A percentile compares a stretch with the other conserved stretches of the same genome.
Conservation (phyloP, 2,329 filamentous ascomycete species). For the Colletotrichum scovillei region DNA sequence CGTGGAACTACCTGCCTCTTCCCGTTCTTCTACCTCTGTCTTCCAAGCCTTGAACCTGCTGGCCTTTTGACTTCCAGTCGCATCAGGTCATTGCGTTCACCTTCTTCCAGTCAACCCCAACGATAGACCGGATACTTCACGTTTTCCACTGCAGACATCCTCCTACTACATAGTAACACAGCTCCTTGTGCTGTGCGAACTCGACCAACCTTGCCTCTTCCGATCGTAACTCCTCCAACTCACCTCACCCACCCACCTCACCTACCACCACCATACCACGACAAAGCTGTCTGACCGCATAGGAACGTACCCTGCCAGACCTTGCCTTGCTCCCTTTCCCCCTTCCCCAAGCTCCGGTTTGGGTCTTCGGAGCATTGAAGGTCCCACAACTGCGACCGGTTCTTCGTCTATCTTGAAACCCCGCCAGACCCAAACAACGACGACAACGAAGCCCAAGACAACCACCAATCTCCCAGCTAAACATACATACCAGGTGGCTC, state of each 20-base stretch:
- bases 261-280: conserved; percentile 9
- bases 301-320: conserved; percentile 1
- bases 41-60: background rate
- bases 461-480: background rate
- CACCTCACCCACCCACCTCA: conserved; percentile 18
- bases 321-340: conserved; percentile 11
- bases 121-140: background rate
- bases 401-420: conserved; percentile 44
- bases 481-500: background rate
- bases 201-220: background rate
- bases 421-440: conserved; percentile 38
- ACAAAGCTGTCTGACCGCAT: conserved; percentile 16
- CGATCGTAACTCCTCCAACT: background rate
- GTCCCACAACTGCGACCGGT: conserved; percentile 34
- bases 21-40: background rate
- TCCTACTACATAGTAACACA: background rate
- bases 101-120: background rate
- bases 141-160: background rate
- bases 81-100: background rate
- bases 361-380: conserved; percentile 27
- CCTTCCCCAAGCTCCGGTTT: conserved; percentile 13
- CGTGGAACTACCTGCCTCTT: no score
- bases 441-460: background rate
- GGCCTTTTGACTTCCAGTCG: background rate
- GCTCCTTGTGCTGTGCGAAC: background rate